Evolutionary conservation across 148 eudicot genomes (phyloP), one percentile per base, ranked within the genome.

Genomic region (Linanthus parryae): DNA sequence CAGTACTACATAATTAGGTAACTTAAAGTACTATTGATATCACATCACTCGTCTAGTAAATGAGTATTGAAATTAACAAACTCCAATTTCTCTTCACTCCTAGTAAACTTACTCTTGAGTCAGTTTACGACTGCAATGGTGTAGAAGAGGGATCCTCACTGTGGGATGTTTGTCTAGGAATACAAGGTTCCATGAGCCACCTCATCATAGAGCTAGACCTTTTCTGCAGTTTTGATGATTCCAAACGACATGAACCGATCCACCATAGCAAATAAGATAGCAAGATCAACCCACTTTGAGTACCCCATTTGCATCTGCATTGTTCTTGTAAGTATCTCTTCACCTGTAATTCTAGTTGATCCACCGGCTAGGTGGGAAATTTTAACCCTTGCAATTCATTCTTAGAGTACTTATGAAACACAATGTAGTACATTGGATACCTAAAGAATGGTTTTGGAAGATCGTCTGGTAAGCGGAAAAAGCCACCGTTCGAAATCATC

Each of bases 231-330:
- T 36, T 65, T 74, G 15, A 65, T 44, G 9, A 69, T 56, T 1
- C 15, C 42, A 2, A 60, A 63, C 22, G 73, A 77, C 61, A 70
- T 7, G 2, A 63, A 6, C 44, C 78, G 61, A 12, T 62, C 17
- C 54, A 69, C 65, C 83, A 77, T 77, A 9, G 45, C 65, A 0
- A 77, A n/a, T 36, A 77, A 28, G 26, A 77, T 30, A 38, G n/a
- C 59, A 26, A 69, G 41, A 56, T 77, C 52, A 3, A 61, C 50
- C 78, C 82, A 77, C 53, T 78, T 78, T 1, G 74, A 74, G 47
- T 63, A 54, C n/a, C 54, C 48, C 10, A 24, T 28, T 26, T 73
- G 73, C 12, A 73, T 67, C 17, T 69, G 70, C 58, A 54, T 67
- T 8, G 7, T 12, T 20, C 54, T 34, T 39, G 55, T 55, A 8